phyloP scores from a whole-genome alignment of 352 stramenopile genomes.

The Phytophthora syringae region DNA sequence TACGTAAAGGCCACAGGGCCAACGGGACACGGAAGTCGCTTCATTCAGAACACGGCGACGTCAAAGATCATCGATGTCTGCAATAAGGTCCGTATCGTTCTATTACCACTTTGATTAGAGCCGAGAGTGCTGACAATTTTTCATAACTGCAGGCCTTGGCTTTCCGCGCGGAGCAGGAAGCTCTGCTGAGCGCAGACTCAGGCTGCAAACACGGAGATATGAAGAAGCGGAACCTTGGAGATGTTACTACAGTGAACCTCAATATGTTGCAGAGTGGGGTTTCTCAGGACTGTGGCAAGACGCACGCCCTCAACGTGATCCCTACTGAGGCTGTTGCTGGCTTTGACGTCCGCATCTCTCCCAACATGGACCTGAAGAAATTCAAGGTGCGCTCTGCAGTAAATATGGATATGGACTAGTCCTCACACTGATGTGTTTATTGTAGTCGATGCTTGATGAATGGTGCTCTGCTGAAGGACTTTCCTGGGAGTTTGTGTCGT shows the following conservation, averaged over 20 bases:
- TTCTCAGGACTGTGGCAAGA: constrained; percentile 72
- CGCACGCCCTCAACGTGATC: constrained; percentile 95
- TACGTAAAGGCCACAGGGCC: constrained; percentile 76
- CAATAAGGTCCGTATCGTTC: constrained; percentile 56
- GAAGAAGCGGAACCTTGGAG: constrained; percentile 91
- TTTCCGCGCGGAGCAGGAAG: constrained; percentile 91
- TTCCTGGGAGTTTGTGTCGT: constrained; percentile 77
- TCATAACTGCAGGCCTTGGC: constrained; percentile 59
- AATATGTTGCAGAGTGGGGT: constrained; percentile 94
- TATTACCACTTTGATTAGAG: not conserved
- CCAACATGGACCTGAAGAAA: constrained; percentile 81
- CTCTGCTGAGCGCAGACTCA: constrained; percentile 65
- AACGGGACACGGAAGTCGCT: constrained; percentile 91
- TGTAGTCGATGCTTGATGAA: constrained; percentile 81
- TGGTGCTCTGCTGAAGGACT: constrained; percentile 91
- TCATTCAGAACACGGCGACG: constrained; percentile 95
- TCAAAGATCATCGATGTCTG: constrained; percentile 93
- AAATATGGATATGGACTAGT: not conserved
- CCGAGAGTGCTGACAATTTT: not conserved
- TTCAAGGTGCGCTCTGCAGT: constrained; percentile 56
- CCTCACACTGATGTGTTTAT: not conserved
- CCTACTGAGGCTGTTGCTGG: constrained; percentile 90
- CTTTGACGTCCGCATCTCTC: constrained; percentile 96
- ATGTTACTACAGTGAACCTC: constrained; percentile 97
- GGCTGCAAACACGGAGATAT: constrained; percentile 94